Percentiles rank a stretch among this genome's conserved stretches.
Conservation (phyloP, 805 yeast genomes). For the Spathaspora girioi region DNA sequence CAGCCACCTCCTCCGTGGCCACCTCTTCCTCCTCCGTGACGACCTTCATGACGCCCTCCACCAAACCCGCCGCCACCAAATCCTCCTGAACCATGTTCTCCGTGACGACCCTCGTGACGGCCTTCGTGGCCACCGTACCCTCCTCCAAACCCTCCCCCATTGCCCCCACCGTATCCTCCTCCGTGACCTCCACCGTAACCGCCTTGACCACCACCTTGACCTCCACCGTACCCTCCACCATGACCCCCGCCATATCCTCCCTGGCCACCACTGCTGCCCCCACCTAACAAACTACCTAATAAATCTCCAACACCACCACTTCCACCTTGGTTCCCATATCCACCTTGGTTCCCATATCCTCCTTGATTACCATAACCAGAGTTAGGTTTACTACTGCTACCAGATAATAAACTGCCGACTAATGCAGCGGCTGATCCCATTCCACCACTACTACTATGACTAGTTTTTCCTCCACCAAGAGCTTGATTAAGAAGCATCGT, state of each 20-base stretch:
- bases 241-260: conserved; percentile 3
- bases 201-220: background rate
- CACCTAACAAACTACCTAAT: conserved; percentile 1
- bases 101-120: background rate
- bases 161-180: conserved; percentile 5
- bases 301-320: conserved; percentile 2
- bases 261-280: conserved; percentile 1
- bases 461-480: conserved; percentile 3
- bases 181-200: conserved; percentile 3
- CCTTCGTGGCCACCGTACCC: background rate
- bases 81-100: background rate
- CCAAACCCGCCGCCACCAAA: background rate
- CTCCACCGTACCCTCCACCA: conserved; percentile 1
- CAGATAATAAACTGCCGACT: conserved; percentile 5
- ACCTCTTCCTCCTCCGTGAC: background rate
- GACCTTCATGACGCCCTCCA: background rate
- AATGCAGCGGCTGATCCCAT: conserved; percentile 5
- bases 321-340: background rate
- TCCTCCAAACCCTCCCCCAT: conserved; percentile 3
- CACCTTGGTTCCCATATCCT: background rate
- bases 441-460: background rate
- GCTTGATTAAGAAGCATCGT: conserved; percentile 9
- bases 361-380: background rate
- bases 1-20: background rate
- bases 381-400: conserved; percentile 4